These are phyloP conservation scores for Soucietia sequanensis DNA, from an alignment of 805 yeast genomes.

Conservation along the genomic window DNA sequence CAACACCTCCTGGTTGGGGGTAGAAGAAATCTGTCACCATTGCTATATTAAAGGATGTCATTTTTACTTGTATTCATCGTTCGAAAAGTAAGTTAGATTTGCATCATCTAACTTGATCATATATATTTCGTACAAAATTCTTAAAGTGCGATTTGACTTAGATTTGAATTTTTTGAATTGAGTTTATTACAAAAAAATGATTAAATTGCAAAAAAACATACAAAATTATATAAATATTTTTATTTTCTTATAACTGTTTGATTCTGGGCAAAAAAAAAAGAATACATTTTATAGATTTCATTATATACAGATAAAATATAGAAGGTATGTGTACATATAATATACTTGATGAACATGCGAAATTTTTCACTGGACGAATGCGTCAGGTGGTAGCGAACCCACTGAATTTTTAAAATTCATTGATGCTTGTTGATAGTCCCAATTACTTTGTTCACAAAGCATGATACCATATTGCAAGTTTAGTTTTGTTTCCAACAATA, in stretches of 20 bases:
- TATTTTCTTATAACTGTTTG: too few relatives aligned
- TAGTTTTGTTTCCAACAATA: slow-evolving; percentile 71
- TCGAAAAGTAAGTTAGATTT: too few relatives aligned
- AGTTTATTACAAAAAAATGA: too few relatives aligned
- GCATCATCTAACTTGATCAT: too few relatives aligned
- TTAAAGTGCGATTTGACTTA: too few relatives aligned
- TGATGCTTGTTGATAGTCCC: slow-evolving; percentile 72
- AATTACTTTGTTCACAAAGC: slow-evolving; percentile 84
- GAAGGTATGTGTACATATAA: neutral
- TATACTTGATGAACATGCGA: too few relatives aligned
- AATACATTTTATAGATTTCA: slow-evolving; percentile 1
- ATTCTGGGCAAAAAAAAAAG: too few relatives aligned
- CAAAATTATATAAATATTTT: too few relatives aligned
- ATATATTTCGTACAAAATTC: too few relatives aligned
- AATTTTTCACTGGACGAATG: slow-evolving; percentile 16
- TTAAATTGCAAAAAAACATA: too few relatives aligned
- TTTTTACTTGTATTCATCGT: too few relatives aligned
- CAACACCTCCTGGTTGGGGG: slow-evolving; percentile 99
- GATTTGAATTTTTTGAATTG: too few relatives aligned
- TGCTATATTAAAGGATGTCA: slow-evolving; percentile 39
- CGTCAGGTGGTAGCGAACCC: slow-evolving; percentile 46
- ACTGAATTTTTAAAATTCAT: slow-evolving; percentile 68
- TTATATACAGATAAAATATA: slow-evolving; percentile 1
- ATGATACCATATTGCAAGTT: slow-evolving; percentile 76
- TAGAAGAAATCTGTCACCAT: slow-evolving; percentile 97